These are phyloP conservation scores for Vanilla planifolia DNA, from an alignment of 106 monocot species.

Conservation along the genomic window DNA sequence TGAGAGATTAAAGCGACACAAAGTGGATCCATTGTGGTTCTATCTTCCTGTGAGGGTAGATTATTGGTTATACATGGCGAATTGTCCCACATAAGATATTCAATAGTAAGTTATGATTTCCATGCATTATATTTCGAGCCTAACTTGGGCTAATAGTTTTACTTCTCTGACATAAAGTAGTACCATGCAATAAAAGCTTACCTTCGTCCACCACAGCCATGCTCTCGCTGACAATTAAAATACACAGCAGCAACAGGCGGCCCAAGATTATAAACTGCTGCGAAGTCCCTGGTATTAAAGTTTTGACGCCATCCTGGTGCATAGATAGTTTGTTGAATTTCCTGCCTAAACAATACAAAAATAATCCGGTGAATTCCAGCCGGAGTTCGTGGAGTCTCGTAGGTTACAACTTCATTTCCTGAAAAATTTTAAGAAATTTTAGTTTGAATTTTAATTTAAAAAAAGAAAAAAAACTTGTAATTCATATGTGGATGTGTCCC, in stretches of 20 bases:
- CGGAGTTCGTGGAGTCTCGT: conserved; percentile 25
- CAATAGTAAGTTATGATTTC: too few relatives aligned
- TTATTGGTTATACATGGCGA: too few relatives aligned
- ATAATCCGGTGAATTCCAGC: conserved; percentile 38
- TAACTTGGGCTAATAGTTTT: too few relatives aligned
- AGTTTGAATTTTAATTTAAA: neutral
- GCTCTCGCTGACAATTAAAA: conserved; percentile 36
- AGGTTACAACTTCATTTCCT: conserved; percentile 31
- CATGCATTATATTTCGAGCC: too few relatives aligned
- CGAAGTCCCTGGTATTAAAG: conserved; percentile 31
- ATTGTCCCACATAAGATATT: too few relatives aligned
- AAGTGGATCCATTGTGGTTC: too few relatives aligned
- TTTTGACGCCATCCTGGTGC: conserved; percentile 31
- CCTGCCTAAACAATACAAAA: conserved; percentile 27
- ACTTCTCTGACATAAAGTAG: neutral
- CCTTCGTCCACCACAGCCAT: conserved; percentile 42
- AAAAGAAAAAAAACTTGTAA: too few relatives aligned
- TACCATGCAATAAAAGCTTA: neutral
- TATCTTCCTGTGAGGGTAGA: too few relatives aligned
- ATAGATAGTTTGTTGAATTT: conserved; percentile 17
- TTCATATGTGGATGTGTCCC: too few relatives aligned
- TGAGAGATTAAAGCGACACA: too few relatives aligned
- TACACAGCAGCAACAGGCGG: conserved; percentile 24
- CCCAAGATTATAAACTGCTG: conserved; percentile 32
- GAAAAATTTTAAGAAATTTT: conserved; percentile 5